These are phyloP conservation scores for Groenewaldozyma tartarivorans DNA, from an alignment of 805 yeast genomes.

Conservation along the genomic window DNA sequence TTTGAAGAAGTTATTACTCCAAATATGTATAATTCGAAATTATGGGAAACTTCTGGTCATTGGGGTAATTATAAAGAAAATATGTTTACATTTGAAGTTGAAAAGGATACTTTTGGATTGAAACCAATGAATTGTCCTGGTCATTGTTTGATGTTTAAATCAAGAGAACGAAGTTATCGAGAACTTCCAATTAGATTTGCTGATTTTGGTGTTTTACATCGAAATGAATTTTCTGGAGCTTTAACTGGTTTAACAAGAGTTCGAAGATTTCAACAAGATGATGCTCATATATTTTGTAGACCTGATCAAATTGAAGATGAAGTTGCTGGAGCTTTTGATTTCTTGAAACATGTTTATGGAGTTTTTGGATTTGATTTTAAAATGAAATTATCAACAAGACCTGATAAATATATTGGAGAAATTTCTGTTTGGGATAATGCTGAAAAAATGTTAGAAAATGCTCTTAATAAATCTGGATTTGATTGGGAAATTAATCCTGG, in stretches of 20 bases:
- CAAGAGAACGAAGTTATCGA: slow-evolving; percentile 90
- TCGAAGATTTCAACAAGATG: slow-evolving; percentile 98
- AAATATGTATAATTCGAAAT: slow-evolving; percentile 93
- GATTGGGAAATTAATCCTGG: slow-evolving; percentile 93
- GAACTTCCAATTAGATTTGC: slow-evolving; percentile 99
- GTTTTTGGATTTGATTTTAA: slow-evolving; percentile 89
- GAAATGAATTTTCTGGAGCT: slow-evolving; percentile 95
- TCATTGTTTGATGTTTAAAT: slow-evolving; percentile 86
- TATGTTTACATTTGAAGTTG: slow-evolving; percentile 95
- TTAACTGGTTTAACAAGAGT: slow-evolving; percentile 92
- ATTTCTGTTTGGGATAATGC: slow-evolving; percentile 90
- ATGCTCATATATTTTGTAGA: slow-evolving; percentile 95
- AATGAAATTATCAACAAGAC: slow-evolving; percentile 96
- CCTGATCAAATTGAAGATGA: slow-evolving; percentile 36
- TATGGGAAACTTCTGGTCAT: slow-evolving; percentile 98
- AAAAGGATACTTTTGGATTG: slow-evolving; percentile 88
- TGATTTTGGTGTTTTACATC: slow-evolving; percentile 93
- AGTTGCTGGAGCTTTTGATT: slow-evolving; percentile 51
- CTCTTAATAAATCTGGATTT: slow-evolving; percentile 78
- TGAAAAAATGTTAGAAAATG: slow-evolving; percentile 71
- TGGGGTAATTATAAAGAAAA: slow-evolving; percentile 97
- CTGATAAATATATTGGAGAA: slow-evolving; percentile 93
- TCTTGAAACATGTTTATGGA: slow-evolving; percentile 78
- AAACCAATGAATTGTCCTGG: slow-evolving; percentile 98
- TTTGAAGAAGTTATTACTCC: slow-evolving; percentile 98